Evolutionary conservation across 2,329 filamentous ascomycete genomes (phyloP).

Genomic region (Xylaria digitata): DNA sequence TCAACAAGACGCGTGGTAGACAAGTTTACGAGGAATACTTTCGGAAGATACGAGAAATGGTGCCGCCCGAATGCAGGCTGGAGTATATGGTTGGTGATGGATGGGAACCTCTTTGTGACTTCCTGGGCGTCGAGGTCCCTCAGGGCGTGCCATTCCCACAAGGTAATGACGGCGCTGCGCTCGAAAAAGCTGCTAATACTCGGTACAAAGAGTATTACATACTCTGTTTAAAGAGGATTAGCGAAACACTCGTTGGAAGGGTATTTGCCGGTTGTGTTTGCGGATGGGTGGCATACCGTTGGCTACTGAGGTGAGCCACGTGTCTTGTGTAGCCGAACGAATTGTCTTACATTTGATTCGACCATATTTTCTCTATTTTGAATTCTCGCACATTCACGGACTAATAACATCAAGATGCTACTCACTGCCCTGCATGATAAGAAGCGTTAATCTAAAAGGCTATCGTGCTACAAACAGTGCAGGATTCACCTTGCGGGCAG

Average conservation of each 20-base stretch:
- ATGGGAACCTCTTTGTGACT: constrained; percentile 33
- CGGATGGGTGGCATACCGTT: constrained; percentile 20
- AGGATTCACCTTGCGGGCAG: too few relatives aligned
- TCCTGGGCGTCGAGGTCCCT: constrained; percentile 31
- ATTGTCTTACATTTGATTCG: not conserved
- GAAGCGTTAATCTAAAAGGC: too few relatives aligned
- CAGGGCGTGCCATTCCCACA: constrained; percentile 24
- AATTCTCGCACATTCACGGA: too few relatives aligned
- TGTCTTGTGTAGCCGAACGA: not conserved
- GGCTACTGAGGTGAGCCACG: not conserved
- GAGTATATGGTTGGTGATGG: constrained; percentile 31
- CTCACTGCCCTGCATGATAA: too few relatives aligned
- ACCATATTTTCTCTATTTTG: not conserved
- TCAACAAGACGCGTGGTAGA: constrained; percentile 18
- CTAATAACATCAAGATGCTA: too few relatives aligned
- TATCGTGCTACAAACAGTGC: too few relatives aligned
- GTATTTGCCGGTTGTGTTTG: constrained; percentile 4
- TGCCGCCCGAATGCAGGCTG: constrained; percentile 29
- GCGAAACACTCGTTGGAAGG: not conserved
- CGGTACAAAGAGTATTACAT: not conserved
- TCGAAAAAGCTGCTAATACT: not conserved
- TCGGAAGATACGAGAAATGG: constrained; percentile 19
- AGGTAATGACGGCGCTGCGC: constrained; percentile 20
- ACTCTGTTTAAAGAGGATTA: not conserved
- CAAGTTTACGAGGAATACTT: constrained; percentile 27